Base-by-base conservation (phyloP, 805 yeast species). In the Wickerhamiella dianesei region DNA sequence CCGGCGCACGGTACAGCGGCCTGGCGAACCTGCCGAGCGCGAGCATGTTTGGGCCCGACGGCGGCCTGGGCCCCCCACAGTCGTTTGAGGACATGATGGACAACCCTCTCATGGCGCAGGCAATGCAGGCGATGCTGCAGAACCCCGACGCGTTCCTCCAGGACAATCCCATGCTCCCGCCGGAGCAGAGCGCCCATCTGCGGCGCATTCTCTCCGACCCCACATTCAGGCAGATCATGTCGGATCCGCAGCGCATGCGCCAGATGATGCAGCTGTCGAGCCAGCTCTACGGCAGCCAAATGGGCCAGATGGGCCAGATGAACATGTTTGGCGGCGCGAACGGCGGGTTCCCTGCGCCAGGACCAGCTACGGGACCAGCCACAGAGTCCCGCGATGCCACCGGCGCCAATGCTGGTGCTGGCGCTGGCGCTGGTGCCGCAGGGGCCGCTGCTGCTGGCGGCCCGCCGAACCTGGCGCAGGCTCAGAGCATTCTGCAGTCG, bases 1-100 rank as follows among this genome's bases (percentile, higher is more conserved):
- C 97, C 0, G 89, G 95, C 44, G 97, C 97, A 1, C 76, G 96
- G 46, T 92, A 87, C 59, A 96, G 97, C 2, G 98, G 98, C 1
- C 79, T 77, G 56, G 75, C 87, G 5, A 88, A 86, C 57, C 70
- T 92, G 64, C 97, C 98, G 3, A 73, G 83, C 2, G 85, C 86
- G 1, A 76, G 80, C 41, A 75, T 85, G 82, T 87, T 89, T 67
- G 96, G 96, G 1, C 88, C 95, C 21, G 96, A 88, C 63, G 95
- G 94, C 37, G 97, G 96, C 16, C 76, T 82, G 84, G 79, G 79
- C 40, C 76, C 74, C 41, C 67, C 80, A 56, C 88, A 94, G 12
- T 79, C 77, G 55, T 82, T 84, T 43, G 88, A 81, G 44, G 87
- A 83, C 51, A 61, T 89, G 64, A 71, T 92, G 80, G 79, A 77